Evolutionary conservation across 164 flowering plant genomes (phyloP).

Genomic region (grape (Vitis vinifera)): ASM3070453v1 NC_081821.1:9281001-9281500

Average conservation of each 20-base stretch:
- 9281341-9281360: neutral
- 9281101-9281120: too few relatives aligned
- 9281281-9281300: too few relatives aligned
- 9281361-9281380: neutral
- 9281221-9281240: too few relatives aligned
- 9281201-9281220: too few relatives aligned
- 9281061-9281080: slow-evolving; percentile 4
- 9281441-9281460: slow-evolving; percentile 66
- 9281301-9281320: too few relatives aligned
- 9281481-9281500: slow-evolving; percentile 71
- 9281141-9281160: too few relatives aligned
- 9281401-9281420: slow-evolving; percentile 86
- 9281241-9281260: too few relatives aligned
- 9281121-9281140: too few relatives aligned
- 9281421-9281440: slow-evolving; percentile 87
- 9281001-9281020: slow-evolving; percentile 41
- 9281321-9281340: neutral
- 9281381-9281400: slow-evolving; percentile 60
- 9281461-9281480: slow-evolving; percentile 99
- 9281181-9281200: too few relatives aligned
- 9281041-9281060: slow-evolving; percentile 25
- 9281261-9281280: too few relatives aligned
- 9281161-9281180: too few relatives aligned
- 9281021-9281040: slow-evolving; percentile 13
- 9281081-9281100: neutral